These are phyloP conservation scores for Erythrobasidium hasegawianum DNA, from an alignment of 1,284 basidiomycete species.

Conservation along the genomic window DNA sequence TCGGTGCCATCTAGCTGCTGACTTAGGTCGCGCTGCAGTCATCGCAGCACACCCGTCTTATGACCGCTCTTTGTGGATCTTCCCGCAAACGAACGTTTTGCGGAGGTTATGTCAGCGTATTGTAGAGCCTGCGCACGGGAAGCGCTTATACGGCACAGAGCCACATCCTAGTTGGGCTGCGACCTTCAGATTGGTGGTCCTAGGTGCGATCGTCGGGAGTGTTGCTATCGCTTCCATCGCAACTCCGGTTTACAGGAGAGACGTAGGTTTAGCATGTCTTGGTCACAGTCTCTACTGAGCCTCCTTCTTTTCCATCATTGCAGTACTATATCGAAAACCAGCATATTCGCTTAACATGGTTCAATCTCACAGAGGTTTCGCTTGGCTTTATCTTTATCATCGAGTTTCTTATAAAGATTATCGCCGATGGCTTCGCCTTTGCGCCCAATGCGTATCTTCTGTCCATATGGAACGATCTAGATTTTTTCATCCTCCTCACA, in stretches of 20 bases:
- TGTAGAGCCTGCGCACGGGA: conserved; percentile 73
- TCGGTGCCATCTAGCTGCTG: not conserved
- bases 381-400: conserved; percentile 73
- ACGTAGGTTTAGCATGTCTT: conserved; percentile 39
- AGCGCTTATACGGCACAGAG: conserved; percentile 43
- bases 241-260: conserved; percentile 76
- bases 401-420: conserved; percentile 85
- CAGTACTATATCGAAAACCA: conserved; percentile 64
- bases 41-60: conserved; percentile 85
- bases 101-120: conserved; percentile 77
- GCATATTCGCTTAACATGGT: conserved; percentile 70
- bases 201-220: conserved; percentile 74
- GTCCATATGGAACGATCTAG: conserved; percentile 88
- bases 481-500: conserved; percentile 79
- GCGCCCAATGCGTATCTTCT: conserved; percentile 91
- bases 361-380: conserved; percentile 72
- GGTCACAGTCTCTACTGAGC: not conserved
- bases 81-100: conserved; percentile 73
- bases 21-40: conserved; percentile 48
- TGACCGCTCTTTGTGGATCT: conserved; percentile 85
- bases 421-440: conserved; percentile 86
- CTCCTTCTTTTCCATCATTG: not conserved
- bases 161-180: conserved; percentile 57
- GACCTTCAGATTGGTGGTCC: conserved; percentile 70
- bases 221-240: conserved; percentile 81